These are phyloP conservation scores for Plenodomus tracheiphilus DNA, from an alignment of 2,329 filamentous ascomycete species.

Conservation along the genomic window DNA sequence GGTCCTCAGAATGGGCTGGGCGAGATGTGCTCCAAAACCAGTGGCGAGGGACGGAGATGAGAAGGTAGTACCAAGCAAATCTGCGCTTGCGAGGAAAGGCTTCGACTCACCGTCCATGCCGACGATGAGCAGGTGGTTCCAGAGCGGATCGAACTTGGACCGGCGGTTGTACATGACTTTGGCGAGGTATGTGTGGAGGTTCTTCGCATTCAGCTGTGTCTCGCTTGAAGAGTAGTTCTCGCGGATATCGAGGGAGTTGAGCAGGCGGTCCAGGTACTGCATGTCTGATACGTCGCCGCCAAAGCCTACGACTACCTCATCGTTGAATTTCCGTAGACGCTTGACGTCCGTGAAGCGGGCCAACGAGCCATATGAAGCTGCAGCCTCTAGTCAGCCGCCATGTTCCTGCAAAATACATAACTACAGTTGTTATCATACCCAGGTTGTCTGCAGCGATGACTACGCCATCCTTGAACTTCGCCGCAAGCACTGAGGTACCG, in stretches of 20 bases:
- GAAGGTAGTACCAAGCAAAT: constrained; percentile 92
- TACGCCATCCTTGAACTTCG: constrained; percentile 96
- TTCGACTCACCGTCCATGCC: constrained; percentile 75
- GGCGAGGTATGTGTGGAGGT: constrained; percentile 93
- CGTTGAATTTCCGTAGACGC: constrained; percentile 87
- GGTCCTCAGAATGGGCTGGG: constrained; percentile 85
- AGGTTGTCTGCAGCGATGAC: constrained; percentile 97
- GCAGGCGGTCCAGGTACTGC: constrained; percentile 95
- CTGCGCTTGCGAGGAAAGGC: constrained; percentile 89
- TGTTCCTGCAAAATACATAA: neutral
- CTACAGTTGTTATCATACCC: constrained; percentile 57
- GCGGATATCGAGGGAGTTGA: constrained; percentile 81
- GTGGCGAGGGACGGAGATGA: constrained; percentile 86
- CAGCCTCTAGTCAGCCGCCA: constrained; percentile 9
- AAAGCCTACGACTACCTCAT: constrained; percentile 84
- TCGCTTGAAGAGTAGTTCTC: constrained; percentile 74
- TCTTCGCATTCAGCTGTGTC: constrained; percentile 77
- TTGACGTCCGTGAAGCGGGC: constrained; percentile 97
- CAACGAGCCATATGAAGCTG: constrained; percentile 93
- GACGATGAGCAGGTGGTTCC: constrained; percentile 92
- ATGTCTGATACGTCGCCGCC: constrained; percentile 98
- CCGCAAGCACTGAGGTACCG: constrained; percentile 89
- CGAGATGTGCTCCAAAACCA: constrained; percentile 90
- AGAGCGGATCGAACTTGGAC: constrained; percentile 93
- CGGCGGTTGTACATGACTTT: constrained; percentile 96